These are phyloP conservation scores for Setaria viridis DNA, from an alignment of 202 grass and related monocot species.

Conservation along the genomic window DNA sequence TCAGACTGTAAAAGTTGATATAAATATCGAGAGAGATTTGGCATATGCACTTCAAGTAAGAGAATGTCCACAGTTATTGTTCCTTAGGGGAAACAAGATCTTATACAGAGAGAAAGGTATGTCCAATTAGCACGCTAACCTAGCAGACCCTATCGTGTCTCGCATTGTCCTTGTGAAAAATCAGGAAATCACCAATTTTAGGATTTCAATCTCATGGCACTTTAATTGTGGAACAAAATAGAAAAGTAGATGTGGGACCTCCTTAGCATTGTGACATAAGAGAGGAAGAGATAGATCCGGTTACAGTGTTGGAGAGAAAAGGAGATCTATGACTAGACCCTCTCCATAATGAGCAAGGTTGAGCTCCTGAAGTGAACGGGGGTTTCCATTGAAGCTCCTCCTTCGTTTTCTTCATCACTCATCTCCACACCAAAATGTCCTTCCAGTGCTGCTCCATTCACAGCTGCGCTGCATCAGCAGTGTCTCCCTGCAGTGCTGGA, in stretches of 20 bases:
- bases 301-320: background rate
- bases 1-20: slow-evolving; percentile 93
- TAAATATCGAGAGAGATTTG: slow-evolving; percentile 88
- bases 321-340: background rate
- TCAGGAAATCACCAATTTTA: background rate
- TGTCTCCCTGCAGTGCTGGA: background rate
- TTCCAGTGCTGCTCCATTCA: background rate
- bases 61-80: slow-evolving; percentile 87
- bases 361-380: background rate
- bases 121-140: background rate
- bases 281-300: background rate
- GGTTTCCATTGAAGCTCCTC: background rate
- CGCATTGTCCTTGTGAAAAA: background rate
- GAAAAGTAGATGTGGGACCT: background rate
- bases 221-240: slow-evolving; percentile 1
- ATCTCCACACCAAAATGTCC: background rate
- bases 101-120: slow-evolving; percentile 92
- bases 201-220: background rate
- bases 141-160: background rate
- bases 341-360: background rate
- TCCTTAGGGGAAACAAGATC: slow-evolving; percentile 87
- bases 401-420: background rate
- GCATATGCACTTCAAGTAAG: slow-evolving; percentile 87
- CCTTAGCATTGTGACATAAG: background rate
- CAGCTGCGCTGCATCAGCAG: background rate